These are phyloP conservation scores for Aciculosporium take DNA, from an alignment of 2,329 filamentous ascomycete species.

Conservation along the genomic window DNA sequence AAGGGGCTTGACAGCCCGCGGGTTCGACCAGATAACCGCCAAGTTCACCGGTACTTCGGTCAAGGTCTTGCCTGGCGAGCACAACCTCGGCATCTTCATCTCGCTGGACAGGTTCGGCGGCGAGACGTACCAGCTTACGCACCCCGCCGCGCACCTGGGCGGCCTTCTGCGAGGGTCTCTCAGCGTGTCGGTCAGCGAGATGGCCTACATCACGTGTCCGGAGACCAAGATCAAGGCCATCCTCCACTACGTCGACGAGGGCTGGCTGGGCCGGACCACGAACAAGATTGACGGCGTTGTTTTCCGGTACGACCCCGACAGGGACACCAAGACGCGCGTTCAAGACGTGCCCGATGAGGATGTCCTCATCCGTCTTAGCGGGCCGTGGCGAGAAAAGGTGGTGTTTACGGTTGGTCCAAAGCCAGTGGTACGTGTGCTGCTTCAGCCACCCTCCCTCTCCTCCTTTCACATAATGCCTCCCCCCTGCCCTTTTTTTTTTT, in stretches of 20 bases:
- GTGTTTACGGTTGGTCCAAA: constrained; percentile 46
- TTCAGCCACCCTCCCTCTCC: too few species aligned
- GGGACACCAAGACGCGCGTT: constrained; percentile 65
- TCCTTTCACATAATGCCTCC: background rate
- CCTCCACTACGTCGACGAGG: constrained; percentile 83
- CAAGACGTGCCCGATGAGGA: constrained; percentile 80
- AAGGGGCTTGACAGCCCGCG: constrained; percentile 72
- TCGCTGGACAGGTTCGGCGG: constrained; percentile 64
- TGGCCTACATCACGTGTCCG: constrained; percentile 78
- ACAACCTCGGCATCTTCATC: constrained; percentile 94
- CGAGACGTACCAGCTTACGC: constrained; percentile 89
- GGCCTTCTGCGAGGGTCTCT: constrained; percentile 78
- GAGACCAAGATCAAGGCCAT: constrained; percentile 86
- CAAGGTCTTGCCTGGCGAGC: constrained; percentile 78
- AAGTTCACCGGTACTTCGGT: constrained; percentile 96
- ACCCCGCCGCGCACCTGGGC: constrained; percentile 84
- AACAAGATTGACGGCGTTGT: constrained; percentile 86
- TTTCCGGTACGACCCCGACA: constrained; percentile 78
- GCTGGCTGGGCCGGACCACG: constrained; percentile 82
- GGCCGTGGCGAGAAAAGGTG: constrained; percentile 68
- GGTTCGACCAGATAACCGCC: constrained; percentile 91
- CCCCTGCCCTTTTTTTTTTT: too few species aligned
- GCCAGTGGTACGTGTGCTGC: constrained; percentile 49
- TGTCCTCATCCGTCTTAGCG: constrained; percentile 66
- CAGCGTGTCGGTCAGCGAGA: constrained; percentile 79